Evolutionary conservation across 768 basidiomycete genomes (phyloP).

Genomic region (Pisolithus sp.): DNA sequence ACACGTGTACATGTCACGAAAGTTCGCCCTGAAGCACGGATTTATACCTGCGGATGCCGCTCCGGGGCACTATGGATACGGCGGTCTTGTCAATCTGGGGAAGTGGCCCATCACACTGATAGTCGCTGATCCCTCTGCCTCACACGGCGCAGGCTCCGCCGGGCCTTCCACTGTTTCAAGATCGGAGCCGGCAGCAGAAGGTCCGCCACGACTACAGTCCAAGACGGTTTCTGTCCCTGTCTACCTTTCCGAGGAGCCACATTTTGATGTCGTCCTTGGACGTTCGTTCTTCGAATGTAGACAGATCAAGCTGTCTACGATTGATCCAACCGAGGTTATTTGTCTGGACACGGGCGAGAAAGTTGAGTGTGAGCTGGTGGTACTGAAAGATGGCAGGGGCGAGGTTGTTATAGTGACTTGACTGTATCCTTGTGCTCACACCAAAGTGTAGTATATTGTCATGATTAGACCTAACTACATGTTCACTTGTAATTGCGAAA

Average conservation of each 20-base stretch:
- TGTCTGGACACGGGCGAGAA: constrained; percentile 92
- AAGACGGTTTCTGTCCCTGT: constrained; percentile 52
- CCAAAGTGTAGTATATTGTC: no score
- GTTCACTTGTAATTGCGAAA: no score
- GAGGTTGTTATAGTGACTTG: constrained; percentile 82
- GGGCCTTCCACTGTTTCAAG: neutral
- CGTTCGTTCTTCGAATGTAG: constrained; percentile 78
- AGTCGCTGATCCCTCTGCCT: constrained; percentile 16
- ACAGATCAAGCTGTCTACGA: constrained; percentile 72
- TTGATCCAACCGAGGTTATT: constrained; percentile 84
- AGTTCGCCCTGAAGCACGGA: constrained; percentile 81
- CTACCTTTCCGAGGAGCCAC: constrained; percentile 88
- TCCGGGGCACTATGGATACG: constrained; percentile 92
- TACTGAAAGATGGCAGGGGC: constrained; percentile 85
- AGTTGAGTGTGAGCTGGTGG: constrained; percentile 86
- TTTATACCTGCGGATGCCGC: constrained; percentile 85
- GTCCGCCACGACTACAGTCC: constrained; percentile 12
- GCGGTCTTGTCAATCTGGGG: constrained; percentile 81
- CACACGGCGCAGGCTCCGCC: neutral
- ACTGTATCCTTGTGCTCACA: neutral
- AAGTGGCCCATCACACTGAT: constrained; percentile 77
- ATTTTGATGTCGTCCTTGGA: constrained; percentile 93
- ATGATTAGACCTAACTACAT: no score
- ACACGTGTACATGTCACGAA: constrained; percentile 92
- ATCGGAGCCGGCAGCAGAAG: neutral